Conservation (phyloP, 2,329 filamentous ascomycete species). For the Ramularia collo-cygni region DNA sequence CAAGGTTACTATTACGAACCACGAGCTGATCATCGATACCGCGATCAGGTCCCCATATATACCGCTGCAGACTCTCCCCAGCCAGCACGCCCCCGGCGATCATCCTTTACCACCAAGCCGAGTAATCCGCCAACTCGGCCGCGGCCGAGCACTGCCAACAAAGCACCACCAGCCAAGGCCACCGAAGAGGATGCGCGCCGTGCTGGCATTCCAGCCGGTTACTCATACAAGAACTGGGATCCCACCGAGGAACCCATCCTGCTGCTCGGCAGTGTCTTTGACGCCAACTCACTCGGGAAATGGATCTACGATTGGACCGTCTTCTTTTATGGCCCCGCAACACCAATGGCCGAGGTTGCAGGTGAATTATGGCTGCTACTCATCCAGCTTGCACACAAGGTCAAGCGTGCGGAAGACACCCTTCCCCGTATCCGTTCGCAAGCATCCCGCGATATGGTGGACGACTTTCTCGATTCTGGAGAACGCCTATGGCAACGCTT, state of each 20-base stretch:
- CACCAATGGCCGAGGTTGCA: conserved; percentile 81
- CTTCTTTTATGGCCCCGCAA: conserved; percentile 73
- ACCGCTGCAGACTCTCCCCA: conserved; percentile 35
- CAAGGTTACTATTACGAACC: conserved; percentile 45
- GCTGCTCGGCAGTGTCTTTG: conserved; percentile 89
- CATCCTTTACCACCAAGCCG: conserved; percentile 47
- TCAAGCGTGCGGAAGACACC: conserved; percentile 81
- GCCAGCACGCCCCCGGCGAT: conserved; percentile 26
- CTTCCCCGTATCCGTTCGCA: conserved; percentile 63
- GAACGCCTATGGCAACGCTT: conserved; percentile 82
- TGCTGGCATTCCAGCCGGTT: conserved; percentile 73
- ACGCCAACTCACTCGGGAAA: conserved; percentile 93
- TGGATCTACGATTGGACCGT: conserved; percentile 99
- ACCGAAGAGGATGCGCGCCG: conserved; percentile 59
- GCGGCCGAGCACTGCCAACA: conserved; percentile 33
- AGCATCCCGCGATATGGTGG: conserved; percentile 72
- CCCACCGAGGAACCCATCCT: conserved; percentile 89
- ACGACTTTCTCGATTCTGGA: conserved; percentile 85
- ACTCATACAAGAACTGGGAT: conserved; percentile 98
- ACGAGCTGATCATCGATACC: conserved; percentile 46
- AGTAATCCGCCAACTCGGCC: conserved; percentile 43
- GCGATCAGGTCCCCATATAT: conserved; percentile 45
- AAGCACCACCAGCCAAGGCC: conserved; percentile 42
- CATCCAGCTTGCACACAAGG: conserved; percentile 87
- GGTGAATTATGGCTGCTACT: conserved; percentile 93